Evolutionary conservation across 164 flowering plant genomes (phyloP).

Genomic region (Magnolia changhungtana): DNA sequence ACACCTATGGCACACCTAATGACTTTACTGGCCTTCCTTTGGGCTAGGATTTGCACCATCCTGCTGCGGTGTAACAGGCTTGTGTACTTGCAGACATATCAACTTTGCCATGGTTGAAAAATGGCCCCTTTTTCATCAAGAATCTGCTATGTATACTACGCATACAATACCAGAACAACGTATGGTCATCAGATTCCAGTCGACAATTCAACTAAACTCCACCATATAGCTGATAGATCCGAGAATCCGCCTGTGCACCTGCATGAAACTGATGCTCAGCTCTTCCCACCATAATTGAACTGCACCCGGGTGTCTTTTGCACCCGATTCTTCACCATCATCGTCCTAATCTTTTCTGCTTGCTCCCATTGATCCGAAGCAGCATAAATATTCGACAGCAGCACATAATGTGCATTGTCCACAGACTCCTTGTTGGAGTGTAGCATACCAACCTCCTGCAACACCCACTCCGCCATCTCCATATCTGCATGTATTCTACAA

Average conservation of each 20-base stretch:
- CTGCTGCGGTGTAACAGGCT: too few relatives aligned
- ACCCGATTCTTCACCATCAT: conserved; percentile 34
- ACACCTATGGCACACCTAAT: too few relatives aligned
- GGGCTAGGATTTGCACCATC: too few relatives aligned
- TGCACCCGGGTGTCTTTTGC: conserved; percentile 44
- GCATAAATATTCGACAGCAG: conserved; percentile 68
- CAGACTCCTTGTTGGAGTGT: conserved; percentile 8
- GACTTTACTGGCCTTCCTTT: too few relatives aligned
- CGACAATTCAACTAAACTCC: neutral
- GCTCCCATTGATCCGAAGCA: conserved; percentile 65
- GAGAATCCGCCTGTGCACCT: conserved; percentile 3
- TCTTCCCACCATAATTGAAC: conserved; percentile 29
- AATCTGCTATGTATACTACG: too few relatives aligned
- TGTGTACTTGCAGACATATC: too few relatives aligned
- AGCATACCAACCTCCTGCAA: conserved; percentile 26
- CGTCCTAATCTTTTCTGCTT: conserved; percentile 51
- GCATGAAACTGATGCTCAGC: conserved; percentile 15
- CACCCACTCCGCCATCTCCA: conserved; percentile 38
- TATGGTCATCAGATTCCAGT: neutral
- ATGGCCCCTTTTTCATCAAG: too few relatives aligned
- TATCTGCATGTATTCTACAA: conserved; percentile 46
- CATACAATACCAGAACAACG: too few relatives aligned
- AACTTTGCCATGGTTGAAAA: too few relatives aligned
- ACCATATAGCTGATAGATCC: neutral
- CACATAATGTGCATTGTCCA: conserved; percentile 40